Evolutionary conservation across 1,139 yeast genomes (phyloP).

Genomic region (Hemisphaericaspora subhashii): DNA sequence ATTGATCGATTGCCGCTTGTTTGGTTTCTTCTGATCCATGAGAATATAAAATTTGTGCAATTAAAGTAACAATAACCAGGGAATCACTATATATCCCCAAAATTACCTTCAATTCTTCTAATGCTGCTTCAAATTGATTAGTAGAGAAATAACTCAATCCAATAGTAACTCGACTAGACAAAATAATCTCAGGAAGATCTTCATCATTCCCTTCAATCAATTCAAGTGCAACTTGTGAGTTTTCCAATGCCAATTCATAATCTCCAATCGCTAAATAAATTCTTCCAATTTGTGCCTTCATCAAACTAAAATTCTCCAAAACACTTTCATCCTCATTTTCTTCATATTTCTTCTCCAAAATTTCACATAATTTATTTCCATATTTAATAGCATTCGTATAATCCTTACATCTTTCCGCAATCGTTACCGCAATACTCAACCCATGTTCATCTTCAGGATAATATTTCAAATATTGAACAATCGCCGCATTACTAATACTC

Average conservation of each 20-base stretch:
- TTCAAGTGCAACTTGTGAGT: conserved; percentile 57
- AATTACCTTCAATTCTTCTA: conserved; percentile 65
- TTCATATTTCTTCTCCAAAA: conserved; percentile 63
- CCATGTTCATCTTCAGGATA: conserved; percentile 67
- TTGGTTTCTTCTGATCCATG: conserved; percentile 70
- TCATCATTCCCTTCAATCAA: conserved; percentile 42
- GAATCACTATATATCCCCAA: conserved; percentile 50
- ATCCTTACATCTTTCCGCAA: conserved; percentile 73
- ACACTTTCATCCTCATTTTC: conserved; percentile 48
- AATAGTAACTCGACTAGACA: conserved; percentile 66
- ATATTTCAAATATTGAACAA: conserved; percentile 68
- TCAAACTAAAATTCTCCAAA: conserved; percentile 52
- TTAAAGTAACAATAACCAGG: conserved; percentile 61
- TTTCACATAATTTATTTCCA: conserved; percentile 45
- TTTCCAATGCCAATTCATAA: conserved; percentile 59
- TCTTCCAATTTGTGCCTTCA: conserved; percentile 72
- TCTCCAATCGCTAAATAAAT: conserved; percentile 59
- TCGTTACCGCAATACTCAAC: conserved; percentile 52
- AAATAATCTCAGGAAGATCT: conserved; percentile 18
- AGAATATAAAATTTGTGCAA: conserved; percentile 79
- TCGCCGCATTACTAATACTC: conserved; percentile 68
- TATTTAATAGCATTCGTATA: conserved; percentile 53
- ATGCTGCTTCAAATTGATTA: conserved; percentile 60
- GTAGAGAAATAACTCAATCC: conserved; percentile 71
- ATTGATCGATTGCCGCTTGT: conserved; percentile 76